Base-by-base conservation (phyloP, 164 flowering plant genomes). In the Vitis amurensis region DNA sequence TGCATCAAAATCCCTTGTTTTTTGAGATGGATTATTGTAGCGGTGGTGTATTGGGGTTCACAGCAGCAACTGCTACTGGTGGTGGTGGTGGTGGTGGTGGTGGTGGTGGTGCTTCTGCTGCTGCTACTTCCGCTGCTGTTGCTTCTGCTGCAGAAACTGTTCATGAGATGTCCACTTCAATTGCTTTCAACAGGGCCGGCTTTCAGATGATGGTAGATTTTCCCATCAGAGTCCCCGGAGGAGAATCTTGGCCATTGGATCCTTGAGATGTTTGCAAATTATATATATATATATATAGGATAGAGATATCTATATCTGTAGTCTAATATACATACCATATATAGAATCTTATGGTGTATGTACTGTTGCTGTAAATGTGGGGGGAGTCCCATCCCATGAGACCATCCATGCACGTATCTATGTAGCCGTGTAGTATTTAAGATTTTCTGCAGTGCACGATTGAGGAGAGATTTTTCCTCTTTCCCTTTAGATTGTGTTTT, bases 121-220 rank as follows among this genome's bases (percentile, higher is more conserved):
- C 63, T 23, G 66, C 57, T 27, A 61, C 53, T 23, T 1, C 27
- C 1, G 1, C 27, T 1, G 27, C 63, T 14, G 73, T 56, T 23
- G 66, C 57, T 27, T 60, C 53, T 50, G 16, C 73, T 16, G 68
- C 44, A 14, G 63, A 50, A 2, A 19, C 56, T 50, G 67, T 56
- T 74, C 74, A 79, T 72, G 87, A 79, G 27, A 69, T 69, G 77
- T 78, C 86, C 63, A 70, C 80, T 67, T 76, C 88, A 70, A 57
- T 68, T 68, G 73, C 80, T 75, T 76, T 82, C 73, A 75, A 71
- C 77, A 71, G 71, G 72, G 30, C 76, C 50, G 62, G 71, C 73
- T 71, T 79, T 76, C 79, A 78, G 71, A 76, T 61, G 71, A 55
- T 80, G 73, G 60, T 76, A 61, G 84, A 81, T 79, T 60, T 73